Evolutionary conservation across 495 filamentous ascomycete species (phyloP).

Genomic region (Penicillium herquei): DNA sequence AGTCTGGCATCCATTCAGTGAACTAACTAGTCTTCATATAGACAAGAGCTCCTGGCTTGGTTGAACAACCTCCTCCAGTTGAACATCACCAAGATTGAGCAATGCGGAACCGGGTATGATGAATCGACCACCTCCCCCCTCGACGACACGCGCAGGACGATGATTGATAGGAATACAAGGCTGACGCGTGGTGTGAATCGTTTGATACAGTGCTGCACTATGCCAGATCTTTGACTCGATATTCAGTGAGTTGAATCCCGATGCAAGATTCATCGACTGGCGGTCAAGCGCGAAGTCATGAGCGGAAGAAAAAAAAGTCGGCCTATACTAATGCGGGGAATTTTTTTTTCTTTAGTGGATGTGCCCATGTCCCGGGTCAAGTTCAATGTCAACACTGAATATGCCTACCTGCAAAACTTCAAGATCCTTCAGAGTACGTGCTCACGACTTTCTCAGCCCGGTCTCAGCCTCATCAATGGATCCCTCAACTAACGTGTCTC

Average conservation of each 20-base stretch:
- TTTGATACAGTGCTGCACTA: constrained; percentile 73
- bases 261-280: neutral
- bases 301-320: neutral
- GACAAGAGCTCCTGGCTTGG: constrained; percentile 96
- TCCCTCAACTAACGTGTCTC: constrained; percentile 3
- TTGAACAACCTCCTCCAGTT: constrained; percentile 95
- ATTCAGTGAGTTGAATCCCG: constrained; percentile 59
- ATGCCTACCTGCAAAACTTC: constrained; percentile 96
- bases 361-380: constrained; percentile 95
- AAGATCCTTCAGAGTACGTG: constrained; percentile 90
- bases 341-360: constrained; percentile 57
- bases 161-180: neutral
- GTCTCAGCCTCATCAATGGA: constrained; percentile 3
- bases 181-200: constrained; percentile 18
- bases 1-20: neutral
- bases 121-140: constrained; percentile 31
- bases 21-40: constrained; percentile 34
- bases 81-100: constrained; percentile 97
- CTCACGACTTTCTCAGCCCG: neutral
- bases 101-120: constrained; percentile 96
- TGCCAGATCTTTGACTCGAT: constrained; percentile 98
- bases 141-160: neutral
- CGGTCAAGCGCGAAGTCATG: neutral
- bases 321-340: constrained; percentile 18
- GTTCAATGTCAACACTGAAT: constrained; percentile 96